These are phyloP conservation scores for Parietaria judaica DNA, from an alignment of 306 rosid genomes.

Conservation along the genomic window DNA sequence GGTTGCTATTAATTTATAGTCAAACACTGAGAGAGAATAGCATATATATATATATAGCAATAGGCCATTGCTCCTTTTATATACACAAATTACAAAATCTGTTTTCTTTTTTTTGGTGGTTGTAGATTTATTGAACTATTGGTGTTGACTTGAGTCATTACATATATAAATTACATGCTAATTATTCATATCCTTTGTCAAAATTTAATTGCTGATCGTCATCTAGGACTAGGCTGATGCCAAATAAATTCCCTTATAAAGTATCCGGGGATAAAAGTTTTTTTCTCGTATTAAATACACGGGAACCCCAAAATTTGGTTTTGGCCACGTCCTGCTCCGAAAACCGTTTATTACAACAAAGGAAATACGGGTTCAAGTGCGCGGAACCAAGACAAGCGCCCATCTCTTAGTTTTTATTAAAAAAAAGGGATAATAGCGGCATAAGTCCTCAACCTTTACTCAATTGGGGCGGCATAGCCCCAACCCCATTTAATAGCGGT, in stretches of 20 bases:
- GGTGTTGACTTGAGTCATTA: slow-evolving; percentile 29
- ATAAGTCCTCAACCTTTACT: too few relatives aligned
- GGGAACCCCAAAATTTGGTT: too few relatives aligned
- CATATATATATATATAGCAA: slow-evolving; percentile 13
- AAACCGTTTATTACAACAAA: too few relatives aligned
- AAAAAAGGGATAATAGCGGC: too few relatives aligned
- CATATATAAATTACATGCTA: slow-evolving; percentile 24
- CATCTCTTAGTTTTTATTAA: too few relatives aligned
- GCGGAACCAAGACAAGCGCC: too few relatives aligned
- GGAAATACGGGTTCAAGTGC: too few relatives aligned
- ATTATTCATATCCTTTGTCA: slow-evolving; percentile 36
- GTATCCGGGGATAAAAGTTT: background rate
- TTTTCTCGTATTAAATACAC: too few relatives aligned
- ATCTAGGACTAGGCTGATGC: slow-evolving; percentile 23
- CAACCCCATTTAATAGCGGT: too few relatives aligned
- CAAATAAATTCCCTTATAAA: background rate
- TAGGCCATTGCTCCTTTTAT: slow-evolving; percentile 46
- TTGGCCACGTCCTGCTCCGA: too few relatives aligned
- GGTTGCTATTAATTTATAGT: slow-evolving; percentile 20
- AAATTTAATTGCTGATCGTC: slow-evolving; percentile 35
- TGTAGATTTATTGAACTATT: slow-evolving; percentile 28
- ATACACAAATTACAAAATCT: slow-evolving; percentile 16
- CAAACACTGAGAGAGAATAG: slow-evolving; percentile 21
- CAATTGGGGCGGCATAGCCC: too few relatives aligned
- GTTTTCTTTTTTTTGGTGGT: background rate